These are phyloP conservation scores for Fragilaria crotonensis DNA, from an alignment of 108 stramenopile species.

Conservation along the genomic window DNA sequence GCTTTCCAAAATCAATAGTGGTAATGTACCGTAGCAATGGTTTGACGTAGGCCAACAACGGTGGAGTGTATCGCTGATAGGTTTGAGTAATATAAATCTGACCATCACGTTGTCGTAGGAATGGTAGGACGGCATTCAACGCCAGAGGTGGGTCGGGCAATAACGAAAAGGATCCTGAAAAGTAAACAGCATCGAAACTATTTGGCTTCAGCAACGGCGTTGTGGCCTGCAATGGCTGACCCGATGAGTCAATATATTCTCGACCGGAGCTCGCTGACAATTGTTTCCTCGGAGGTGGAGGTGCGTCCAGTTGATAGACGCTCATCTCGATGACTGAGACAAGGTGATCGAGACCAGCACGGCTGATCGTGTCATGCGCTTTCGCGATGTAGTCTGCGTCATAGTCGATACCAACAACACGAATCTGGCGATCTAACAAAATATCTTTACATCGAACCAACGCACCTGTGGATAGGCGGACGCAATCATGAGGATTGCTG, in stretches of 20 bases:
- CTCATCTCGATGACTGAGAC: slow-evolving; percentile 31
- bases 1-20: slow-evolving; percentile 65
- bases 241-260: slow-evolving; percentile 16
- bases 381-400: slow-evolving; percentile 42
- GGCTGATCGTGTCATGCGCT: slow-evolving; percentile 24
- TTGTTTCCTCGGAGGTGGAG: no score
- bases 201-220: slow-evolving; percentile 5
- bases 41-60: slow-evolving; percentile 39
- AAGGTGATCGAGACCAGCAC: slow-evolving; percentile 16
- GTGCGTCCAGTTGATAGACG: slow-evolving; percentile 34
- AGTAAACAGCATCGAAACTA: slow-evolving; percentile 58
- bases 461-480: no score
- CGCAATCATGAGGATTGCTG: no score
- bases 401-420: slow-evolving; percentile 55
- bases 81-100: slow-evolving; percentile 63
- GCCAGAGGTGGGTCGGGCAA: slow-evolving; percentile 53
- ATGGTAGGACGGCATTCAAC: slow-evolving; percentile 25
- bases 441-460: slow-evolving; percentile 28
- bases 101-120: slow-evolving; percentile 24
- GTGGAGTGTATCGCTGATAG: slow-evolving; percentile 44
- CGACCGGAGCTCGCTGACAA: not conserved
- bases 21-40: slow-evolving; percentile 54
- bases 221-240: not conserved
- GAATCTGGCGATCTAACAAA: slow-evolving; percentile 30
- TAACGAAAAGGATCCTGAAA: slow-evolving; percentile 56